phyloP scores from a whole-genome alignment of 371 early-diverging fungal species.

The Blakeslea trispora region DNA sequence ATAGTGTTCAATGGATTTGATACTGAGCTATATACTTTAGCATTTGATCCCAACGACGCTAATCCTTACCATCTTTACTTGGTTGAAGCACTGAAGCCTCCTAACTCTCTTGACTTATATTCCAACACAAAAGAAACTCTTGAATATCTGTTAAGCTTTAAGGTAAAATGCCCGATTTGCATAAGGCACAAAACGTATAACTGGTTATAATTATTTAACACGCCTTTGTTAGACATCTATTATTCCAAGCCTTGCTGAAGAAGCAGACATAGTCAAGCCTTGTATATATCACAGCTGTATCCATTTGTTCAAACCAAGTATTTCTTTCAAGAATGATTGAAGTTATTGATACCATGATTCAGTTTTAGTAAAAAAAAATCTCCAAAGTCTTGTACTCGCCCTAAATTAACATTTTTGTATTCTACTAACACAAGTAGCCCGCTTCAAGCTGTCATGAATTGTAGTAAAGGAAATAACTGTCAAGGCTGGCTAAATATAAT shows the following conservation, averaged over 20 bases:
- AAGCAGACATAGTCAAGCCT: conserved; percentile 15
- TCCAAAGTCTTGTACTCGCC: no score
- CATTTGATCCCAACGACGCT: neutral
- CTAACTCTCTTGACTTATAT: conserved; percentile 17
- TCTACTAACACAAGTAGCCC: no score
- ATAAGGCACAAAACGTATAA: conserved; percentile 13
- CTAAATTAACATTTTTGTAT: no score
- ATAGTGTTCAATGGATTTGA: neutral
- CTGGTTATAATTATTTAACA: conserved; percentile 23
- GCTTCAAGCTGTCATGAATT: no score
- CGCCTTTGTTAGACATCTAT: conserved; percentile 14
- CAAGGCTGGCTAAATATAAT: no score
- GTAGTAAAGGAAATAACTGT: no score
- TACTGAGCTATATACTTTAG: conserved; percentile 2
- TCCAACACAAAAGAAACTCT: conserved; percentile 21
- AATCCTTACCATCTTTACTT: neutral
- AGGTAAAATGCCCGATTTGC: conserved; percentile 24
- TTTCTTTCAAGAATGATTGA: no score
- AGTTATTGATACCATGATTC: no score
- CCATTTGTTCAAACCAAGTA: conserved; percentile 15
- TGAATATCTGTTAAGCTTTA: conserved; percentile 21
- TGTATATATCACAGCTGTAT: conserved; percentile 18
- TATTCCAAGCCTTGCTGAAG: conserved; percentile 21
- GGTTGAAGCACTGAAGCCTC: conserved; percentile 16
- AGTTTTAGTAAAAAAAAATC: no score